Conservation (phyloP, 2,329 filamentous ascomycete species). For the Remersonia thermophila region DNA sequence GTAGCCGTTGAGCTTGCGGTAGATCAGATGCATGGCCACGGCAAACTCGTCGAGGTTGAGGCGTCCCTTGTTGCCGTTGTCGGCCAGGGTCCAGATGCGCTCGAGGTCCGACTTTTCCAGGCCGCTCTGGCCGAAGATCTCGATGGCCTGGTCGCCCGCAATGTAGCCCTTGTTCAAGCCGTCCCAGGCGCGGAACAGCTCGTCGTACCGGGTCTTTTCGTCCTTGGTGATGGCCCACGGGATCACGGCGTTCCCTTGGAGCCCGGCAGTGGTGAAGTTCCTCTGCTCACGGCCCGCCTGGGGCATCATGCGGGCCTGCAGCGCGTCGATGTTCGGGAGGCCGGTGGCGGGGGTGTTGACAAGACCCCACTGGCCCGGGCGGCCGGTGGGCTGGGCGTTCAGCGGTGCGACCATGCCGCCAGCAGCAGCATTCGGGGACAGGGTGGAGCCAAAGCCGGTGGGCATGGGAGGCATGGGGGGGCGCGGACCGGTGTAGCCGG, state of each 20-base stretch:
- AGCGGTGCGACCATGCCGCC: slow-evolving; percentile 59
- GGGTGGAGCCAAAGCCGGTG: slow-evolving; percentile 41
- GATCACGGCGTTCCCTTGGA: slow-evolving; percentile 88
- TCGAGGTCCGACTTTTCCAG: slow-evolving; percentile 84
- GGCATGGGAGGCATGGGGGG: slow-evolving; percentile 78
- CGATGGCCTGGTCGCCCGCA: slow-evolving; percentile 81
- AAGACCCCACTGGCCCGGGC: slow-evolving; percentile 93
- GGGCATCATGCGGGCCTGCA: slow-evolving; percentile 94
- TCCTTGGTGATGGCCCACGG: slow-evolving; percentile 99
- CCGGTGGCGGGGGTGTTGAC: slow-evolving; percentile 87
- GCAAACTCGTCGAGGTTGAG: slow-evolving; percentile 95
- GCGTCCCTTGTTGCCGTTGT: slow-evolving; percentile 86
- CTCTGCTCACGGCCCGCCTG: slow-evolving; percentile 81
- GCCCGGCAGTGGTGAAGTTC: slow-evolving; percentile 69
- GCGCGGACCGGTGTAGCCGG: slow-evolving; percentile 67
- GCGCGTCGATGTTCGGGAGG: slow-evolving; percentile 82
- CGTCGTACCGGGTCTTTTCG: slow-evolving; percentile 93
- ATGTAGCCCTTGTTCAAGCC: slow-evolving; percentile 88
- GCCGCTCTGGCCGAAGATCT: slow-evolving; percentile 94
- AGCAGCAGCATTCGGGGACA: slow-evolving; percentile 36
- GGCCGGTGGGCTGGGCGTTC: slow-evolving; percentile 87
- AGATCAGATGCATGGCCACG: slow-evolving; percentile 98
- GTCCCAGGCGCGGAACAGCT: slow-evolving; percentile 93
- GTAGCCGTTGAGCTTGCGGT: slow-evolving; percentile 92
- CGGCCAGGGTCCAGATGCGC: slow-evolving; percentile 85